These are phyloP conservation scores for Ceratocystis ficicola DNA, from an alignment of 2,329 filamentous ascomycete species.

Conservation along the genomic window DNA sequence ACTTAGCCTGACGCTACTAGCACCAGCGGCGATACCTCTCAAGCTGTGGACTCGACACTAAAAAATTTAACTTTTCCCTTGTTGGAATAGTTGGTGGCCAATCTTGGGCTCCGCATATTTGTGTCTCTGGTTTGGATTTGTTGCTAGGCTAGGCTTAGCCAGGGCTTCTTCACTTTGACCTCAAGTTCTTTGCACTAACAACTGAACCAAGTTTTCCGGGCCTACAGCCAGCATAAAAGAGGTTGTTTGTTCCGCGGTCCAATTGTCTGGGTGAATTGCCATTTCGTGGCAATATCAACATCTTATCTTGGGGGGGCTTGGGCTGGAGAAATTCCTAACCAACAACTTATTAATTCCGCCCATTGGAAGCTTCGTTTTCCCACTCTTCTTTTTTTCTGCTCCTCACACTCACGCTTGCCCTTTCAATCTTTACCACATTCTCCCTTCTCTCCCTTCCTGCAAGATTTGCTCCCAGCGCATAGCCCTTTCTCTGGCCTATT, in stretches of 20 bases:
- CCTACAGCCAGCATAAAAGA: slow-evolving; percentile 6
- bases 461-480: slow-evolving; percentile 15
- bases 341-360: slow-evolving; percentile 1
- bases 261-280: not conserved
- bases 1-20: slow-evolving; percentile 9
- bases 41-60: slow-evolving; percentile 2
- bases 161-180: slow-evolving; percentile 4
- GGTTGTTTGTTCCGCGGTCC: not conserved
- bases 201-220: slow-evolving; percentile 4
- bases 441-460: slow-evolving; percentile 13
- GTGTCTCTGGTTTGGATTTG: slow-evolving; percentile 3
- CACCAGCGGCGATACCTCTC: slow-evolving; percentile 10
- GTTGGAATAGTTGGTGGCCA: slow-evolving; percentile 11
- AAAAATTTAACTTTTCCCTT: slow-evolving; percentile 8
- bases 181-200: slow-evolving; percentile 6
- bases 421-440: slow-evolving; percentile 12
- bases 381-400: slow-evolving; percentile 9
- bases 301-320: not conserved
- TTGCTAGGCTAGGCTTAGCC: slow-evolving; percentile 10
- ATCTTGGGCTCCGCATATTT: not conserved
- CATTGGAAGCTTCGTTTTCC: not conserved
- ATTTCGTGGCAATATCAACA: slow-evolving; percentile 3
- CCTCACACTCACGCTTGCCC: slow-evolving; percentile 3
- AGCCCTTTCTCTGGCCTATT: slow-evolving; percentile 20
- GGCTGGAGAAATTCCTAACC: not conserved